Evolutionary conservation across 768 basidiomycete species (phyloP).

Genomic region (Asterophora lycoperdoides): DNA sequence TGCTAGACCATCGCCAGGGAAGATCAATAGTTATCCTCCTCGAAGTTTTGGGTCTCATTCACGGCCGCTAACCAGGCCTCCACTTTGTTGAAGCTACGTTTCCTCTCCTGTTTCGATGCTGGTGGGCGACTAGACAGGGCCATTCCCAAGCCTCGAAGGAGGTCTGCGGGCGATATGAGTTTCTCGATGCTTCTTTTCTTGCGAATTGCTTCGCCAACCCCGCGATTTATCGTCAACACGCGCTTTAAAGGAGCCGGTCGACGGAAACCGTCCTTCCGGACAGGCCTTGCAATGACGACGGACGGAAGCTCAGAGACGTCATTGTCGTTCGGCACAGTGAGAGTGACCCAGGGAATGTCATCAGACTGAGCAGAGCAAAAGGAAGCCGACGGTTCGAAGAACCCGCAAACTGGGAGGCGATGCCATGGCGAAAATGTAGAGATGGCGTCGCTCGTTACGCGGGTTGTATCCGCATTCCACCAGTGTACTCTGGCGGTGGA

Average conservation of each 20-base stretch:
- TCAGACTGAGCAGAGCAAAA: neutral
- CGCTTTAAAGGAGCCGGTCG: neutral
- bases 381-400: neutral
- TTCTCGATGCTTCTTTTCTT: neutral
- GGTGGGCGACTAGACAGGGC: neutral
- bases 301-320: neutral
- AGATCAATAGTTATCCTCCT: neutral
- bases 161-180: neutral
- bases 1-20: neutral
- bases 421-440: neutral
- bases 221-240: neutral
- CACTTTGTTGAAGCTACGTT: no score
- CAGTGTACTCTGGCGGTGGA: neutral
- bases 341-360: neutral
- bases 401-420: neutral
- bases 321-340: neutral
- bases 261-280: neutral
- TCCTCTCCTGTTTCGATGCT: neutral
- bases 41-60: no score
- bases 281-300: neutral
- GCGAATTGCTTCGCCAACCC: neutral
- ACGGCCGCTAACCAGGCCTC: no score
- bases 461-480: neutral
- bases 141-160: neutral
- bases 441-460: neutral